These are phyloP conservation scores for Pseudomonodictys pantanalensis DNA, from an alignment of 495 filamentous ascomycete genomes.

Conservation along the genomic window DNA sequence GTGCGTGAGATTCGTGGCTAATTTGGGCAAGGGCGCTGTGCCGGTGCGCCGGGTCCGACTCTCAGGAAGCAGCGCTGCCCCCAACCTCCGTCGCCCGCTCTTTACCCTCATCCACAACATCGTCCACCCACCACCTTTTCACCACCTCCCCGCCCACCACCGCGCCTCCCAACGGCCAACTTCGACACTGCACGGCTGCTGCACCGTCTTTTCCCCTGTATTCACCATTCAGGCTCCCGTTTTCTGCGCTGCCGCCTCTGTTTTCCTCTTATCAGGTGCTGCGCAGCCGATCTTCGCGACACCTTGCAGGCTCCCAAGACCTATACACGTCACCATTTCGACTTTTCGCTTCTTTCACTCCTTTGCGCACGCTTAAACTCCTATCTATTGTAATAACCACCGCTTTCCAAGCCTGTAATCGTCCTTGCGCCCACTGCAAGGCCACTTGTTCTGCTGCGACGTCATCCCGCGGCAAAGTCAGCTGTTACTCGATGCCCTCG, in stretches of 20 bases:
- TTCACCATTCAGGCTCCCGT: conserved; percentile 2
- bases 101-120: not conserved
- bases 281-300: conserved; percentile 24
- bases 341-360: conserved; percentile 31
- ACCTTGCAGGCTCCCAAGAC: conserved; percentile 24
- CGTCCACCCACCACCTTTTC: not conserved
- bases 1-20: conserved; percentile 11
- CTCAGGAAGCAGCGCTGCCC: conserved; percentile 1
- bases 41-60: conserved; percentile 15
- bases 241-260: conserved; percentile 10
- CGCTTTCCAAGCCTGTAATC: conserved; percentile 1
- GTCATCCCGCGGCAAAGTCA: conserved; percentile 22
- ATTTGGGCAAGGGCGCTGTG: conserved; percentile 7
- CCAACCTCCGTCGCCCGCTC: not conserved
- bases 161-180: conserved; percentile 4
- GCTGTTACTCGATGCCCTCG: conserved; percentile 19
- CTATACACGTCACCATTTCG: conserved; percentile 19
- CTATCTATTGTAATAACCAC: conserved; percentile 25
- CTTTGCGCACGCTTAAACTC: conserved; percentile 16
- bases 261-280: conserved; percentile 6
- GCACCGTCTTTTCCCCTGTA: conserved; percentile 3
- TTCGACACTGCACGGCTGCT: conserved; percentile 18
- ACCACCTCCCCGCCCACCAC: conserved; percentile 13
- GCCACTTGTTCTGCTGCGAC: conserved; percentile 20
- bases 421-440: conserved; percentile 6